Evolutionary conservation across 768 basidiomycete species (phyloP), one percentile per base, ranked within the genome.

Genomic region (Pholiota microspora): DNA sequence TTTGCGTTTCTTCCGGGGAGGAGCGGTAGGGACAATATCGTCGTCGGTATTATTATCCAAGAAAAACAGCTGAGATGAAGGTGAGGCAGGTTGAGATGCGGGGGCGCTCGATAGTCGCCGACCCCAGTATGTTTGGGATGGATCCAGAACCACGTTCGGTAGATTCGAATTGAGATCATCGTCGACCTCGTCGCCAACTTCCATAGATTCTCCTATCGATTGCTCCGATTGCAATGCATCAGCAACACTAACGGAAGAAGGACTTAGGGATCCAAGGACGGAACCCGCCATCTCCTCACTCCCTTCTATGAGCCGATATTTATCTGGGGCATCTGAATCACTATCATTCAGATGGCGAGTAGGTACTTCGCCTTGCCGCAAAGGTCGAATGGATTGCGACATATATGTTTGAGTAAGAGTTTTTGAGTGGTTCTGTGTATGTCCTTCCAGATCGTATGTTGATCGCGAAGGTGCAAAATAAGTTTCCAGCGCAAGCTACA

Each of bases 391-490:
- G 7, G 50, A 42, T 27, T n/a, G 67, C 2, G 66, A 53, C 40
- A 64, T 67, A 1, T 61, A 47, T 1, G 58, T 57, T 45, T 68
- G 64, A 8, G 50, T 62, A 21, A 54, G 57, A 0, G 51, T 49
- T 48, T 54, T 59, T 21, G 51, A 31, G n/a, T 53, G 58, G 24
- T 53, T 55, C 45, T 71, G 69, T 0, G 62, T 63, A 13, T 54
- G 58, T 3, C 49, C 12, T 42, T 42, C 58, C 21, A 93, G 73
- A 29, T 84, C 79, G 60, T 79, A 97, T 0, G 88, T 91, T 0
- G 89, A 86, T n/a, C 92, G 75, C 0, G 83, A 75, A 0, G 85
- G 77, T 1, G 85, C 79, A 65, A 90, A 96, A 15, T 78, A 63
- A 5, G 74, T 69, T 63, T 94, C 90, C 10, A 96, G 74, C 0